Percentiles rank a stretch among this genome's conserved stretches.
Conservation (phyloP, 148 eudicot species). For the Pouteria glomerata region DNA sequence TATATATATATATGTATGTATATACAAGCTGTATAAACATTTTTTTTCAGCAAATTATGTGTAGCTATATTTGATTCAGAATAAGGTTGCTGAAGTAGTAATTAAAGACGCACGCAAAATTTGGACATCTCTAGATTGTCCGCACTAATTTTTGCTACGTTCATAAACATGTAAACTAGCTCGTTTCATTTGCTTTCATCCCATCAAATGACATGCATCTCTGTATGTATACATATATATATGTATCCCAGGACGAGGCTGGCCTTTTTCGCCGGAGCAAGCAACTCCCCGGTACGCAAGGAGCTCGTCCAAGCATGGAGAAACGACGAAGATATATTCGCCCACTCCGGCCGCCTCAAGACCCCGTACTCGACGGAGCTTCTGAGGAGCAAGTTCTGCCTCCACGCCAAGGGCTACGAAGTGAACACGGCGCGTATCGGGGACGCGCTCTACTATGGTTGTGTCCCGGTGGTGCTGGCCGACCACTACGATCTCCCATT, state of each 20-base stretch:
- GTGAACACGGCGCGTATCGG: slow-evolving; percentile 89
- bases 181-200: too few species aligned
- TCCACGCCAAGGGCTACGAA: slow-evolving; percentile 90
- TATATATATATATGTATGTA: too few species aligned
- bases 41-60: too few species aligned
- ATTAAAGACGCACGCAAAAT: too few species aligned
- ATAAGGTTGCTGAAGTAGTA: too few species aligned
- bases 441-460: slow-evolving; percentile 80
- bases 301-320: slow-evolving; percentile 47
- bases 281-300: slow-evolving; percentile 54
- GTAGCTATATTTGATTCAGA: too few species aligned
- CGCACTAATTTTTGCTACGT: too few species aligned
- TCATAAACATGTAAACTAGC: too few species aligned
- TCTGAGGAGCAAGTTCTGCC: slow-evolving; percentile 68
- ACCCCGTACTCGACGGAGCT: slow-evolving; percentile 72
- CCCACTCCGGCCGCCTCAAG: slow-evolving; percentile 43
- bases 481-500: slow-evolving; percentile 89
- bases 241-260: slow-evolving; percentile 52
- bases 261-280: slow-evolving; percentile 87
- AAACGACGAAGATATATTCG: slow-evolving; percentile 54
- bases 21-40: too few species aligned
- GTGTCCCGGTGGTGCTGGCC: slow-evolving; percentile 82
- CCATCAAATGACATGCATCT: neutral
- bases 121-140: too few species aligned
- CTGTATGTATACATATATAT: neutral